Evolutionary conservation across 495 filamentous ascomycete species (phyloP).

Genomic region (Hyaloscypha finlandica): DNA sequence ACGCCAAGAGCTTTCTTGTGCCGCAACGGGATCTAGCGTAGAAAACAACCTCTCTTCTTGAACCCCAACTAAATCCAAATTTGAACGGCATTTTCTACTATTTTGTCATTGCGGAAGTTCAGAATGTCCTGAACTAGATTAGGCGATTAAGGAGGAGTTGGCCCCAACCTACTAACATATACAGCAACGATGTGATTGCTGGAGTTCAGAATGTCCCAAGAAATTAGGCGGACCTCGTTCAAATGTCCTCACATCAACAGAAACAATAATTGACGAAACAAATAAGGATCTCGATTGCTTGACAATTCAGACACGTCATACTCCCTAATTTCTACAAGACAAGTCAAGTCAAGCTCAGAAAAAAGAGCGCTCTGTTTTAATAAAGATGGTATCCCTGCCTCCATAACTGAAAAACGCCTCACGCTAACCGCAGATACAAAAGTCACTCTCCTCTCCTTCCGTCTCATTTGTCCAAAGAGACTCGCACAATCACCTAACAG

Average conservation of each 20-base stretch:
- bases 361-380: background rate
- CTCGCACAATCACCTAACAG: background rate
- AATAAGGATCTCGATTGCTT: background rate
- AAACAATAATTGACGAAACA: background rate
- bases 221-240: background rate
- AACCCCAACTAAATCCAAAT: too few species aligned
- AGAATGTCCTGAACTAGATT: too few species aligned
- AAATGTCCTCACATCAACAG: background rate
- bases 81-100: too few species aligned
- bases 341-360: background rate
- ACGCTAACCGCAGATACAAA: conserved; percentile 2
- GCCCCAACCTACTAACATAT: too few species aligned
- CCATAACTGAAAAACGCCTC: background rate
- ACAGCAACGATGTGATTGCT: too few species aligned
- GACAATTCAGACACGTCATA: background rate
- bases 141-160: too few species aligned
- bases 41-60: too few species aligned
- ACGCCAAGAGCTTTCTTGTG: too few species aligned
- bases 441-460: background rate
- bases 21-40: too few species aligned
- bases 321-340: background rate
- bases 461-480: background rate
- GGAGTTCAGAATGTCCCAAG: too few species aligned
- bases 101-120: too few species aligned
- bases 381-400: conserved; percentile 9